Conservation (phyloP, 108 stramenopile species). For the Nannochloropsis granulata region DNA sequence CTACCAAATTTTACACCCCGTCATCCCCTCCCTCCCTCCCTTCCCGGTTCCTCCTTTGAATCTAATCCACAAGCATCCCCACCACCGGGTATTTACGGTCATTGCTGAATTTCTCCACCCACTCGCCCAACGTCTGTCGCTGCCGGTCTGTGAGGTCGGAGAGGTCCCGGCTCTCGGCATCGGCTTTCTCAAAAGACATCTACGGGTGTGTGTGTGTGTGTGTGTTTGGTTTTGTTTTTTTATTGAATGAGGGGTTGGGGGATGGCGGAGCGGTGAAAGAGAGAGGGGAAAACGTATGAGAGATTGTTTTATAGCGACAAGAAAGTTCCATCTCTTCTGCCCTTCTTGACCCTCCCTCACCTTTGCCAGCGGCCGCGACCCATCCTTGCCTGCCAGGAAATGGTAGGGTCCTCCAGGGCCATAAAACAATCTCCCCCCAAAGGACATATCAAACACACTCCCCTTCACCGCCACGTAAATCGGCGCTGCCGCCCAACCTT, state of each 20-base stretch:
- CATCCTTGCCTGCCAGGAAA: conserved; percentile 83
- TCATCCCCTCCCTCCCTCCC: background rate
- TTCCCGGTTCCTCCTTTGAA: background rate
- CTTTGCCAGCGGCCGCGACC: conserved; percentile 73
- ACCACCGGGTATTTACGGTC: conserved; percentile 28
- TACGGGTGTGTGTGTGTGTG: background rate
- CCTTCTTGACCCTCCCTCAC: background rate
- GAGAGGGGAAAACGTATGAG: background rate
- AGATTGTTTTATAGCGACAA: background rate
- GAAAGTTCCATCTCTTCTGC: background rate
- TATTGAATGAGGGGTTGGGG: background rate
- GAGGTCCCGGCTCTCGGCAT: conserved; percentile 51
- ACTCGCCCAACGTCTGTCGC: conserved; percentile 64
- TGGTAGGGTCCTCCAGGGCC: conserved; percentile 69
- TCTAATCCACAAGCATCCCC: background rate
- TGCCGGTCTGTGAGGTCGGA: conserved; percentile 65
- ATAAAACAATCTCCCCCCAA: conserved; percentile 73
- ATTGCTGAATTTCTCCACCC: conserved; percentile 80
- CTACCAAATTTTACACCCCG: background rate
- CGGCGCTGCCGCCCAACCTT: conserved; percentile 11
- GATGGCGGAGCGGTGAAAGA: background rate
- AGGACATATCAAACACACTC: conserved; percentile 83
- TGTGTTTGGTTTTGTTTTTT: background rate
- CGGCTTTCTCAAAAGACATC: conserved; percentile 84
- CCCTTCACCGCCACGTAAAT: conserved; percentile 50